Evolutionary conservation across 768 basidiomycete species (phyloP).

Genomic region (Termitomyces sp.): DNA sequence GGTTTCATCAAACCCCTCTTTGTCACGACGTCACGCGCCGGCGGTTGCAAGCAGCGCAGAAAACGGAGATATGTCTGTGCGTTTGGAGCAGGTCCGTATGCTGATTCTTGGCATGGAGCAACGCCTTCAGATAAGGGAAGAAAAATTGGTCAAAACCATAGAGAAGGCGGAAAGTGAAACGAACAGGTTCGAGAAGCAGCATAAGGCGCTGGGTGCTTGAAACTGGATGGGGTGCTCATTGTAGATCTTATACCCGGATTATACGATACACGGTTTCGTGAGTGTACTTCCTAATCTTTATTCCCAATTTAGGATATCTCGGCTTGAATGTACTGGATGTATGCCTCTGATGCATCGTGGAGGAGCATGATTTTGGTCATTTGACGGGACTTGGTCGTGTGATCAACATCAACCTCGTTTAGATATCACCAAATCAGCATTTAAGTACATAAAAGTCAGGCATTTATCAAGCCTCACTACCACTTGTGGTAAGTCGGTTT

Average conservation of each 20-base stretch:
- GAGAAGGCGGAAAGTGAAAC: slow-evolving; percentile 15
- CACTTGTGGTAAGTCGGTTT: no score
- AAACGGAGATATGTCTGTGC: slow-evolving; percentile 3
- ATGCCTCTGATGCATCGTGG: neutral
- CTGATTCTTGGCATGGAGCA: slow-evolving; percentile 18
- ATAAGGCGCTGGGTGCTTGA: slow-evolving; percentile 3
- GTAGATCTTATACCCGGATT: neutral
- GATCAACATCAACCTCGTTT: no score
- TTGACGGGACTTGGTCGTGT: neutral
- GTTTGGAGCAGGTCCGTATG: slow-evolving; percentile 16
- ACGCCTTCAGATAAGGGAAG: slow-evolving; percentile 17
- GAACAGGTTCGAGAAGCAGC: slow-evolving; percentile 11
- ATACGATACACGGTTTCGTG: neutral
- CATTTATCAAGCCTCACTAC: neutral
- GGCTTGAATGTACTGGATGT: neutral
- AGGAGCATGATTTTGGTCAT: neutral
- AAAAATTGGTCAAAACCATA: slow-evolving; percentile 12
- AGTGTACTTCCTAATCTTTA: neutral
- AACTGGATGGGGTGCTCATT: neutral
- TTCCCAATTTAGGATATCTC: neutral
- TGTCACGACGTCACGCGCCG: slow-evolving; percentile 22
- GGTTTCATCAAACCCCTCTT: slow-evolving; percentile 28
- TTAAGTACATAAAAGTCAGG: neutral
- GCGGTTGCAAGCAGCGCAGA: slow-evolving; percentile 5
- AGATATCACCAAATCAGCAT: neutral